phyloP scores from a whole-genome alignment of 495 filamentous ascomycete species.

The Penicillium atrosanguineum region DNA sequence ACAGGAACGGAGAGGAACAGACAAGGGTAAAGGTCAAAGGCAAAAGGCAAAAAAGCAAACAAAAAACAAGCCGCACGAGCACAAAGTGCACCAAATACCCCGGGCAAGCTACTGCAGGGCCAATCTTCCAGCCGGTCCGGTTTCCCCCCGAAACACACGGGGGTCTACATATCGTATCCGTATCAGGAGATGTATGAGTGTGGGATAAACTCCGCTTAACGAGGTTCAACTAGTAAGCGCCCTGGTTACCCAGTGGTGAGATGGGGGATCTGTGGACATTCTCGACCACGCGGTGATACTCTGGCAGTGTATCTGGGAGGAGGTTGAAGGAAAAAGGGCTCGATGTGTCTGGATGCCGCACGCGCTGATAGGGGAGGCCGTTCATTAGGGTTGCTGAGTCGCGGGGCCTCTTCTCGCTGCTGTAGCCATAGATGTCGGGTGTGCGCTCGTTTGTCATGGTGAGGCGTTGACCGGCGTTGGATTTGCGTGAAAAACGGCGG shows the following conservation, averaged over 20 bases:
- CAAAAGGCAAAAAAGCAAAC: neutral
- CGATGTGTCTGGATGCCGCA: slow-evolving; percentile 21
- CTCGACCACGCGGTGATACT: slow-evolving; percentile 24
- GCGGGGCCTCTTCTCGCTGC: slow-evolving; percentile 27
- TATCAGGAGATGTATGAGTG: neutral
- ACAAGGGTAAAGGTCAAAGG: too few relatives aligned
- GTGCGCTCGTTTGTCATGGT: slow-evolving; percentile 21
- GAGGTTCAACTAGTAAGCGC: slow-evolving; percentile 12
- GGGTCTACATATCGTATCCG: neutral
- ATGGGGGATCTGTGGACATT: slow-evolving; percentile 23
- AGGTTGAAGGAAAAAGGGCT: slow-evolving; percentile 12
- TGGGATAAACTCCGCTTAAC: neutral
- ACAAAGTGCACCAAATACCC: neutral
- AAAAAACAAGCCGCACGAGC: neutral
- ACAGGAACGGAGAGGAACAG: too few relatives aligned
- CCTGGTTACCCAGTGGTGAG: slow-evolving; percentile 28
- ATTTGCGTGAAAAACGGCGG: slow-evolving; percentile 23
- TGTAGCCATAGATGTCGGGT: slow-evolving; percentile 37
- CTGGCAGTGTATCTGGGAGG: slow-evolving; percentile 17
- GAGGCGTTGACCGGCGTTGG: slow-evolving; percentile 18
- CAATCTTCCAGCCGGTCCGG: neutral
- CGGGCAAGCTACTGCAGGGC: neutral
- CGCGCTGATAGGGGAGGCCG: slow-evolving; percentile 38
- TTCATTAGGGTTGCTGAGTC: slow-evolving; percentile 24
- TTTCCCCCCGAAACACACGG: neutral